Evolutionary conservation across 1,284 basidiomycete species (phyloP).

Genomic region (Apiotrichum gracile): DNA sequence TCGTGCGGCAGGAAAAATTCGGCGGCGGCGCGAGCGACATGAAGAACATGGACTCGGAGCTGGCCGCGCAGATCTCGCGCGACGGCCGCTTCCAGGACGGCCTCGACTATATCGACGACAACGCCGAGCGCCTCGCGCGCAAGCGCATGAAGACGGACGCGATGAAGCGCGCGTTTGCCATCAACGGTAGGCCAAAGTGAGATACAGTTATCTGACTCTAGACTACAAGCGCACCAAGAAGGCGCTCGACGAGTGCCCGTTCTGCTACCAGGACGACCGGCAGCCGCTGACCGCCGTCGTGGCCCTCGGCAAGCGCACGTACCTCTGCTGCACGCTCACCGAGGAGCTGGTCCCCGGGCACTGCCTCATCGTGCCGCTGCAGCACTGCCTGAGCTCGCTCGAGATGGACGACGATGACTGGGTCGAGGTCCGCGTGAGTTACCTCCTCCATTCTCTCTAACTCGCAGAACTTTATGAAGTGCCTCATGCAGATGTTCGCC

Average conservation of each 20-base stretch:
- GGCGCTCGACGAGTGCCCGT: constrained; percentile 75
- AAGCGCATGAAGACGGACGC: constrained; percentile 93
- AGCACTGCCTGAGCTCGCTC: constrained; percentile 83
- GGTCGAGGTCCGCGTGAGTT: constrained; percentile 78
- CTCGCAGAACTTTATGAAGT: constrained; percentile 95
- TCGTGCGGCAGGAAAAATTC: constrained; percentile 88
- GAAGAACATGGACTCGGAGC: constrained; percentile 84
- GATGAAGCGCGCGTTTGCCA: constrained; percentile 94
- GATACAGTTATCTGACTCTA: constrained; percentile 32
- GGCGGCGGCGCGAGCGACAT: constrained; percentile 80
- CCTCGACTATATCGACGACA: constrained; percentile 93
- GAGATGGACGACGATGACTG: constrained; percentile 97
- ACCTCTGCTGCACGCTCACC: constrained; percentile 75
- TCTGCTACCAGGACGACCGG: constrained; percentile 77
- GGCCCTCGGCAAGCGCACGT: constrained; percentile 82
- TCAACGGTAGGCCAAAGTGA: constrained; percentile 62
- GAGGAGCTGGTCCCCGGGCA: constrained; percentile 87
- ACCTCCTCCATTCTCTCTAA: constrained; percentile 23
- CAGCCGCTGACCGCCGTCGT: constrained; percentile 78
- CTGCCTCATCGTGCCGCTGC: constrained; percentile 90
- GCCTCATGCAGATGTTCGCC: constrained; percentile 87
- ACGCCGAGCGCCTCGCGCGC: constrained; percentile 82
- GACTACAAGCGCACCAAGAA: constrained; percentile 94
- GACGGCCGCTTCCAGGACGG: constrained; percentile 84
- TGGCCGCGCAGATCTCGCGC: constrained; percentile 77